Evolutionary conservation across 768 basidiomycete species (phyloP).

Genomic region (Termitomyces heimii): DNA sequence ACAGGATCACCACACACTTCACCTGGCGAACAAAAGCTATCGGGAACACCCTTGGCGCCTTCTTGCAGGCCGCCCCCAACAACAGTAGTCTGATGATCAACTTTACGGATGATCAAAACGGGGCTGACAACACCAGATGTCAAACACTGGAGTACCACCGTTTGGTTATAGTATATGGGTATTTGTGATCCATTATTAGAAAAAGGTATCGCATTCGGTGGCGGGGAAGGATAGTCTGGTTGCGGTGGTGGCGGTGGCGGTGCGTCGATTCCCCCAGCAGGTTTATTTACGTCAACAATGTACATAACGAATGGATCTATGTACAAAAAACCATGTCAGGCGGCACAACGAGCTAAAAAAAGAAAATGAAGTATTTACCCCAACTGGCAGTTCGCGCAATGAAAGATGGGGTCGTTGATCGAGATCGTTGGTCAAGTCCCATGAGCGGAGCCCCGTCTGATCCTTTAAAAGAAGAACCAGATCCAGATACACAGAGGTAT

Average conservation of each 20-base stretch:
- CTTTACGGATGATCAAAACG: conserved; percentile 88
- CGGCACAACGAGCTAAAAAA: not conserved
- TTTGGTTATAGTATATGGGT: conserved; percentile 95
- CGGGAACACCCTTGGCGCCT: conserved; percentile 77
- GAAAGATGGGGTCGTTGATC: conserved; percentile 76
- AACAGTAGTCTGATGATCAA: conserved; percentile 85
- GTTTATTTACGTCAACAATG: conserved; percentile 90
- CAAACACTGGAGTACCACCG: conserved; percentile 90
- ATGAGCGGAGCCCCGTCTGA: conserved; percentile 86
- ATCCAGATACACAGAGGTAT: conserved; percentile 93
- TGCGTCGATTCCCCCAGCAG: conserved; percentile 68
- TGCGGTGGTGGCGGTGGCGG: conserved; percentile 80
- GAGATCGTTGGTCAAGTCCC: conserved; percentile 69
- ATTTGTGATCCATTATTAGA: conserved; percentile 80
- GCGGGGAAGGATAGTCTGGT: conserved; percentile 86
- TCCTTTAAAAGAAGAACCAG: conserved; percentile 86
- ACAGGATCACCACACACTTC: conserved; percentile 94
- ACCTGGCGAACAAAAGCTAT: conserved; percentile 76
- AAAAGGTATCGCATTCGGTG: conserved; percentile 85
- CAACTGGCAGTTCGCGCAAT: conserved; percentile 87
- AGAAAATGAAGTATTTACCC: conserved; percentile 45
- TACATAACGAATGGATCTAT: conserved; percentile 97
- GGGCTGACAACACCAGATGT: conserved; percentile 93
- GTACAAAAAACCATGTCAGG: conserved; percentile 27
- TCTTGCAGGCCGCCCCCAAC: conserved; percentile 90